Conservation (phyloP, 176 grass and related monocot genomes). For the Musa schizocarpa region DNA sequence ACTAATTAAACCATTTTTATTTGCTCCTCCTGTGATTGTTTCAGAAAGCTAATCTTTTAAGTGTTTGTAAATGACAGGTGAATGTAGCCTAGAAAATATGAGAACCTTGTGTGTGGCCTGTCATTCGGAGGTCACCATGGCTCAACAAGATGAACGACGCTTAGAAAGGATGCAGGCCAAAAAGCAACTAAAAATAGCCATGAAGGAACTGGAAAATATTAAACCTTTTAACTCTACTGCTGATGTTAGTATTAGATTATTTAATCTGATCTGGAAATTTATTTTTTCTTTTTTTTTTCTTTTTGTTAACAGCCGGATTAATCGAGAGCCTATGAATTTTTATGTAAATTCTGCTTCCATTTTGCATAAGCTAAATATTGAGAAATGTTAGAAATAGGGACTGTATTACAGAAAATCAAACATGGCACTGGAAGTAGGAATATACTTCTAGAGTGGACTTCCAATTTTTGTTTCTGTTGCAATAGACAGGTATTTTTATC, state of each 20-base stretch:
- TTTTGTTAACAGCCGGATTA: neutral
- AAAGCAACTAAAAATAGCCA: conserved; percentile 51
- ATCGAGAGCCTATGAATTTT: neutral
- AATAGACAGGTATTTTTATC: too few relatives aligned
- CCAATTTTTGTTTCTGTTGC: too few relatives aligned
- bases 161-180: conserved; percentile 51
- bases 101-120: conserved; percentile 94
- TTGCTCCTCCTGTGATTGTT: conserved; percentile 6
- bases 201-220: conserved; percentile 42
- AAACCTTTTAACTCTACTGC: neutral
- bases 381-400: too few relatives aligned
- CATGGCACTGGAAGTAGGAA: too few relatives aligned
- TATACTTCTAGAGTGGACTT: too few relatives aligned
- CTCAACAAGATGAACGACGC: conserved; percentile 43
- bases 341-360: too few relatives aligned
- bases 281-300: neutral
- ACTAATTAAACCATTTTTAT: conserved; percentile 3
- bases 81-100: conserved; percentile 88
- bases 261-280: neutral
- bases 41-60: conserved; percentile 20
- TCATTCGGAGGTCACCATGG: conserved; percentile 56
- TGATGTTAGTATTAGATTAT: conserved; percentile 33
- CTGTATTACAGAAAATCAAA: too few relatives aligned
- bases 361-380: too few relatives aligned
- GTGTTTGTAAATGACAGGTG: conserved; percentile 38